A percentile compares a stretch with the other conserved stretches of the same genome.
Conservation (phyloP, 345 rosid species). For the Melaleuca quinquenervia region DNA sequence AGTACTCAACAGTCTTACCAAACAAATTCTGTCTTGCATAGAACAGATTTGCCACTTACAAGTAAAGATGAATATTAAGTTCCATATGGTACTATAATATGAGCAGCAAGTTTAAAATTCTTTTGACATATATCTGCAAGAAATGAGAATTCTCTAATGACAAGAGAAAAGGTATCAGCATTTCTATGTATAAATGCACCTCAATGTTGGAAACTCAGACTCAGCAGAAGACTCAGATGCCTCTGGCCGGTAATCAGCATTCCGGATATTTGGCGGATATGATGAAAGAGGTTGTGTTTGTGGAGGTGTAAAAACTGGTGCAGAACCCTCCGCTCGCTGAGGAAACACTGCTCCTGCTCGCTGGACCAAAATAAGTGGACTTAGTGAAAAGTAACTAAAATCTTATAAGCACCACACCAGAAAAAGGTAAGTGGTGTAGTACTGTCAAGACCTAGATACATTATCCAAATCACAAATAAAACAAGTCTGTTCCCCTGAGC, state of each 20-base stretch:
- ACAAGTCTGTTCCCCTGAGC: background rate
- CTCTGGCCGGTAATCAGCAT: slow-evolving; percentile 41
- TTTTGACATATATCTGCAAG: background rate
- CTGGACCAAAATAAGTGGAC: slow-evolving; percentile 31
- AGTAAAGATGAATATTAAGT: background rate
- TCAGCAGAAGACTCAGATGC: slow-evolving; percentile 67
- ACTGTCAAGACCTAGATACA: background rate
- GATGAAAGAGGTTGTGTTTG: slow-evolving; percentile 87
- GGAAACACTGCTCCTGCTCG: slow-evolving; percentile 99
- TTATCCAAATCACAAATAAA: background rate
- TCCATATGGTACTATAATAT: background rate
- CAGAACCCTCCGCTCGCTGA: slow-evolving; percentile 78
- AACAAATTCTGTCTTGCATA: background rate
- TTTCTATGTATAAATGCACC: slow-evolving; percentile 23
- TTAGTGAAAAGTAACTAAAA: background rate
- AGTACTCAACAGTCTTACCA: background rate
- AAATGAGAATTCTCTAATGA: background rate
- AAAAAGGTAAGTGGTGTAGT: background rate
- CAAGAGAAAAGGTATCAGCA: background rate
- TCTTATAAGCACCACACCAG: background rate
- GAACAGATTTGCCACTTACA: background rate
- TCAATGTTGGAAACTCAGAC: slow-evolving; percentile 81
- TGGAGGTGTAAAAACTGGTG: slow-evolving; percentile 91
- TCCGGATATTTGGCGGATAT: slow-evolving; percentile 70
- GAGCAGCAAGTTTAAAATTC: background rate